Evolutionary conservation across 208 protist genomes (phyloP).

Genomic region (Histomonas meleagridis): DNA sequence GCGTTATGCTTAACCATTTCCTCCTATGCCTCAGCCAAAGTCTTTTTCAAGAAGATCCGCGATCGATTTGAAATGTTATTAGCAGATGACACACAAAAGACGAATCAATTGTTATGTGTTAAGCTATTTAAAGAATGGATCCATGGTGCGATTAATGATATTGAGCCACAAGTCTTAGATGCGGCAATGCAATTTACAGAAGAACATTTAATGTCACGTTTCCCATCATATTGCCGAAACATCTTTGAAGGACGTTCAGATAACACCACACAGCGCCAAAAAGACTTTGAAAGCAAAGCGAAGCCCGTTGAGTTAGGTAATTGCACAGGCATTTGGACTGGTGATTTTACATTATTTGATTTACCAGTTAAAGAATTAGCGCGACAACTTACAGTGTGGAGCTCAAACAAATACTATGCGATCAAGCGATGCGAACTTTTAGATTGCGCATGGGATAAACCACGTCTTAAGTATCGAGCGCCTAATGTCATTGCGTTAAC

Average conservation of each 20-base stretch:
- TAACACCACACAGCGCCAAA: background rate
- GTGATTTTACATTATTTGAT: background rate
- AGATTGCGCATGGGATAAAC: background rate
- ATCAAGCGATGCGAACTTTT: background rate
- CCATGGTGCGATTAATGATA: background rate
- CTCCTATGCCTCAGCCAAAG: background rate
- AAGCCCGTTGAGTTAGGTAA: background rate
- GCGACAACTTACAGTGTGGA: background rate
- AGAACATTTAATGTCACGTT: background rate
- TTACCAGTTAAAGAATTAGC: background rate
- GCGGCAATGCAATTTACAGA: background rate
- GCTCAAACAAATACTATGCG: background rate
- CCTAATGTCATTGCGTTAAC: constrained; percentile 21
- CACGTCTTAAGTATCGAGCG: constrained; percentile 4
- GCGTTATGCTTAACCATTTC: background rate
- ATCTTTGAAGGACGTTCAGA: background rate
- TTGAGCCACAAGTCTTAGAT: constrained; percentile 12
- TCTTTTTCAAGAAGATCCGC: background rate
- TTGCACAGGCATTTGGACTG: background rate
- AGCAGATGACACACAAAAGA: background rate
- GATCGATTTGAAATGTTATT: background rate
- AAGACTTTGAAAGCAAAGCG: background rate
- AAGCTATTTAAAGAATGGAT: background rate
- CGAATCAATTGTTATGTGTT: background rate
- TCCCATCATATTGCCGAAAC: background rate